Percentiles rank a stretch among this genome's conserved stretches.
phyloP scores from a whole-genome alignment of 2,329 filamentous ascomycete species.

The Exophiala alcalophila region DNA sequence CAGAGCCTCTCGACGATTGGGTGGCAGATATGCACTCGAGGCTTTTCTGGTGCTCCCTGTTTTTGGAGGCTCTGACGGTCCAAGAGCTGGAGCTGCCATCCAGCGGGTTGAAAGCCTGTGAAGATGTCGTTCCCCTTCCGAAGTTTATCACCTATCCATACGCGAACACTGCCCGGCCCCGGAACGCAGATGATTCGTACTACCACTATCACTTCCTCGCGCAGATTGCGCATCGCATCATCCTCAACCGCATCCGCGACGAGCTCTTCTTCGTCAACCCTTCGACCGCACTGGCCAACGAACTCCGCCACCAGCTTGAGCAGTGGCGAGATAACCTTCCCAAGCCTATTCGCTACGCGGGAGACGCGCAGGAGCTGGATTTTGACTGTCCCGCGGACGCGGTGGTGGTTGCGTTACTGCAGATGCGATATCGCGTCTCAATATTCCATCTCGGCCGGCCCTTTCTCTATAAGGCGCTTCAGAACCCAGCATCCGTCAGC shows the following conservation, averaged over 20 bases:
- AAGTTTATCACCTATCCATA: slow-evolving; percentile 50
- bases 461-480: slow-evolving; percentile 38
- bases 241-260: slow-evolving; percentile 49
- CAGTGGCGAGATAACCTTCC: slow-evolving; percentile 55
- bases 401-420: slow-evolving; percentile 21
- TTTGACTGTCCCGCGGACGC: slow-evolving; percentile 20
- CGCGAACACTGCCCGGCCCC: slow-evolving; percentile 35
- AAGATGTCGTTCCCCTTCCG: slow-evolving; percentile 53
- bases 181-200: slow-evolving; percentile 51
- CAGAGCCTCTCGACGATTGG: slow-evolving; percentile 50
- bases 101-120: slow-evolving; percentile 50
- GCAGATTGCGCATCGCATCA: slow-evolving; percentile 56
- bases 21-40: slow-evolving; percentile 56
- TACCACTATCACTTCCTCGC: slow-evolving; percentile 59
- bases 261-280: slow-evolving; percentile 49
- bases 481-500: slow-evolving; percentile 37
- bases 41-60: slow-evolving; percentile 55
- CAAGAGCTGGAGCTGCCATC: slow-evolving; percentile 54
- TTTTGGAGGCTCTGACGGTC: slow-evolving; percentile 56
- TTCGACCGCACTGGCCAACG: slow-evolving; percentile 47
- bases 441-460: slow-evolving; percentile 25
- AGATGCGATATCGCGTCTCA: slow-evolving; percentile 23
- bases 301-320: slow-evolving; percentile 55
- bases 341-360: slow-evolving; percentile 46
- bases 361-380: slow-evolving; percentile 32